Evolutionary conservation across 2,329 filamentous ascomycete genomes (phyloP), one percentile per base, ranked within the genome.

Genomic region (Colletotrichum gigasporum): DNA sequence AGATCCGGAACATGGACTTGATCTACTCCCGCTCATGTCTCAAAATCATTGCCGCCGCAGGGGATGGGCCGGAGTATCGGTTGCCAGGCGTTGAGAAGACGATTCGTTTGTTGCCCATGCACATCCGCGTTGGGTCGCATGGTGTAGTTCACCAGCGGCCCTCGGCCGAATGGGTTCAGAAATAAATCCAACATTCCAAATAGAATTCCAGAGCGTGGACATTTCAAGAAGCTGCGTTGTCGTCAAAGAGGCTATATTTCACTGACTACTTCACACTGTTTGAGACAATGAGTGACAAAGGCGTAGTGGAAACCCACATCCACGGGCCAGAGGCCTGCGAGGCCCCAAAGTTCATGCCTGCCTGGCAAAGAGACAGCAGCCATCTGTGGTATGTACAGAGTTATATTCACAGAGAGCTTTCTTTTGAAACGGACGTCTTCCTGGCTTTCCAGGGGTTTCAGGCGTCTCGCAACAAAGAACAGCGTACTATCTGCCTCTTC

Each of bases 11-110:
- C 24, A 72, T 78, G 68, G 76, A 73, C 20, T 71, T 75, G 34
- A 76, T 79, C 22, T 78, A 77, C 63, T 61, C 71, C 3, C 69
- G 70, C 6, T 74, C 77, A 7, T 69, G 70, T 2, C 58, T 79
- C 10, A 78, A 76, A 0, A 62, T 79, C n/a, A 69, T 79, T 41
- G 68, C 76, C 11, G 75, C 77, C n/a, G 71, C 76, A 4, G 76
- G 74, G 14, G 69, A 72, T 32, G 68, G 71, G 41, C 60, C 73
- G 14, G 45, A 66, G 5, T 69, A 73, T 11, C 74, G 76, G n/a
- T 76, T 79, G 16, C 72, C 74, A 4, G 77, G 77, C 12, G 66
- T 79, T 16, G 26, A 16, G 7, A 16, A 32, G 16, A 32, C 47
- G 20, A 6, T 1, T 1, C 41, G 41, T 8, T 9, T 24, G 20